These are phyloP conservation scores for Candida tibetensis DNA, from an alignment of 805 yeast species.

Conservation along the genomic window DNA sequence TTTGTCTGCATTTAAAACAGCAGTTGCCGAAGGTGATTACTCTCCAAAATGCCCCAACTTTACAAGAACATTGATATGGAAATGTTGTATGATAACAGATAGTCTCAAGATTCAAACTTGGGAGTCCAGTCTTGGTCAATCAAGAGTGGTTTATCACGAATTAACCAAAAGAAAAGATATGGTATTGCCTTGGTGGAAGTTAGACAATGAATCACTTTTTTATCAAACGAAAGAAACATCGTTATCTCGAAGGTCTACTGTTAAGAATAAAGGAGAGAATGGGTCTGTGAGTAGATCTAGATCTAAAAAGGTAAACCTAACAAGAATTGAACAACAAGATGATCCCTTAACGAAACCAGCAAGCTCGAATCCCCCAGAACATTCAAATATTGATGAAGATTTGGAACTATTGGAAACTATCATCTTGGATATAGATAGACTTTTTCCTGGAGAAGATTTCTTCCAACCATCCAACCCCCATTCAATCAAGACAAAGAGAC, in stretches of 20 bases:
- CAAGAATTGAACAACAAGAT: conserved; percentile 16
- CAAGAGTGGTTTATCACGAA: conserved; percentile 36
- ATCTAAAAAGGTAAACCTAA: conserved; percentile 10
- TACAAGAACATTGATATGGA: conserved; percentile 38
- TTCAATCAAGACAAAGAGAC: conserved; percentile 20
- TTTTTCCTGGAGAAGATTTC: conserved; percentile 47
- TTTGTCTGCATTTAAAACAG: conserved; percentile 21
- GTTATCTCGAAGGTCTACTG: conserved; percentile 1
- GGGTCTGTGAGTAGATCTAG: conserved; percentile 1
- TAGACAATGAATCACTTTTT: conserved; percentile 29
- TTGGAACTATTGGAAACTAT: conserved; percentile 41
- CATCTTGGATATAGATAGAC: conserved; percentile 50
- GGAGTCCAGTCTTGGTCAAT: conserved; percentile 26
- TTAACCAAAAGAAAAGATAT: conserved; percentile 26
- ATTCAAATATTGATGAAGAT: conserved; percentile 22
- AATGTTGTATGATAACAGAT: conserved; percentile 34
- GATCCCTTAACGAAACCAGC: conserved; percentile 17
- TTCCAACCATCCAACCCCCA: conserved; percentile 19
- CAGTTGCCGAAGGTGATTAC: conserved; percentile 31
- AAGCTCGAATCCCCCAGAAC: conserved; percentile 5
- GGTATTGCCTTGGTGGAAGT: conserved; percentile 37
- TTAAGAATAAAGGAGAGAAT: too few species aligned
- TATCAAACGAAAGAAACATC: conserved; percentile 14
- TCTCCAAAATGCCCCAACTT: conserved; percentile 20
- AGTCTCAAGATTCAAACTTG: conserved; percentile 33